Base-by-base conservation (phyloP, 306 rosid species). In the Rubus idaeus region DNA sequence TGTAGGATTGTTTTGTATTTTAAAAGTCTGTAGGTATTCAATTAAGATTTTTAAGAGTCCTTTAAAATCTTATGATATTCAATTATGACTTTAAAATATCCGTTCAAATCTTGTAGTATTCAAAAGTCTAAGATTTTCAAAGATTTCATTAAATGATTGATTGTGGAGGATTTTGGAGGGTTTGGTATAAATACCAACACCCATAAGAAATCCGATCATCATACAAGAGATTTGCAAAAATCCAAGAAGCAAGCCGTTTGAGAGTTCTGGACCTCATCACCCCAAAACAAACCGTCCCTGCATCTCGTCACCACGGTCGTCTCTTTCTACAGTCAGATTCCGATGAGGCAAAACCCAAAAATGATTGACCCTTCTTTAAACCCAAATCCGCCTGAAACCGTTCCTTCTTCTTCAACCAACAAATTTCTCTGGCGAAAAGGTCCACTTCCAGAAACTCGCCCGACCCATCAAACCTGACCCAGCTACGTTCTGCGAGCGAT, bases 401-500 rank as follows among this genome's bases (percentile, higher is more conserved):
- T 16, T 56, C 78, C 65, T 21, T 52, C 72, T 37, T 30, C 82
- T 3, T 8, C 84, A 52, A 44, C 53, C 73, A 46, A 74, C 5
- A 58, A 65, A 60, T 6, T 83, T 71, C 55, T 75, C 91, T 4
- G 82, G 82, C 2, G 78, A 65, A 8, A 90, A 82, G 58, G 30
- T 14, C 13, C 86, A 82, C 4, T 79, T 51, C 49, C 89, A 67
- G 41, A 90, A 90, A 92, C 84, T 97, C 96, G 8, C 90, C 92
- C 12, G 99, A 95, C 42, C 23, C 80, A 2, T 41, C 66, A 73
- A 92, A 81, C 97, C 97, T 0, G 97, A 95, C 80, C 68, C 92
- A 1, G 89, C 88, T 8, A 95, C 97, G n/a, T 93, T 95, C 41
- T 79, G 90, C 53, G 97, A 92, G 80, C 97, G 92, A 76, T 92